Percentiles rank a stretch among this genome's conserved stretches.
These are phyloP conservation scores for Yamadazyma ubonensis DNA, from an alignment of 805 yeast species.

Conservation along the genomic window DNA sequence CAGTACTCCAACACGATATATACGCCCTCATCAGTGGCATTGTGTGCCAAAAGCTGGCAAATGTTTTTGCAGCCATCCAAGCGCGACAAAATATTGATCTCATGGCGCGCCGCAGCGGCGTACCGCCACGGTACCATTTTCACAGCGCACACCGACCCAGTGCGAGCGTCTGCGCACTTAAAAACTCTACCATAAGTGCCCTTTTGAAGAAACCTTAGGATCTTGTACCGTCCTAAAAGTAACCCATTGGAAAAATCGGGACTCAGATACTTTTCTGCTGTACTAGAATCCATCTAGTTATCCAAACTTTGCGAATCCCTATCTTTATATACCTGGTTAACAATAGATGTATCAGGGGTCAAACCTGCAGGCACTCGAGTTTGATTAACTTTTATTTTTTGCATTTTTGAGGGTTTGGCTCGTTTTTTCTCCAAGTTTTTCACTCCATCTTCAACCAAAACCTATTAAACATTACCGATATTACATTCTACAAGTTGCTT, in stretches of 20 bases:
- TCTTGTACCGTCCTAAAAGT: constrained; percentile 41
- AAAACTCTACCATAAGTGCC: constrained; percentile 66
- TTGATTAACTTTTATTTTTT: no score
- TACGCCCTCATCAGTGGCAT: constrained; percentile 52
- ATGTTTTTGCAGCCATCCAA: constrained; percentile 49
- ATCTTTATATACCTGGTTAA: background rate
- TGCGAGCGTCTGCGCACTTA: constrained; percentile 43
- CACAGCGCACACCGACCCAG: constrained; percentile 45
- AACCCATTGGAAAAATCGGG: constrained; percentile 5
- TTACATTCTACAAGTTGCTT: no score
- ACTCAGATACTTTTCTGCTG: background rate
- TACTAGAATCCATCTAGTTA: background rate
- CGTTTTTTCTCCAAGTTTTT: no score
- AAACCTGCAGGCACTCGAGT: no score
- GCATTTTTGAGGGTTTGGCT: no score
- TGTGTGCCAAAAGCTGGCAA: constrained; percentile 56
- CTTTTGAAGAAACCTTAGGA: constrained; percentile 46
- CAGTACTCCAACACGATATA: constrained; percentile 67
- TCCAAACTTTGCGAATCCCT: background rate
- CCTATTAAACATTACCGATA: no score
- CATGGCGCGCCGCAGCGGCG: constrained; percentile 49
- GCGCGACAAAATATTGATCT: constrained; percentile 41
- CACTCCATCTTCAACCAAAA: no score
- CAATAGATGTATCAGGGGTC: background rate
- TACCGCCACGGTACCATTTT: constrained; percentile 41